Evolutionary conservation across 1,139 yeast species (phyloP), one percentile per base, ranked within the genome.

Genomic region (Yamadazyma diddensiae): DNA sequence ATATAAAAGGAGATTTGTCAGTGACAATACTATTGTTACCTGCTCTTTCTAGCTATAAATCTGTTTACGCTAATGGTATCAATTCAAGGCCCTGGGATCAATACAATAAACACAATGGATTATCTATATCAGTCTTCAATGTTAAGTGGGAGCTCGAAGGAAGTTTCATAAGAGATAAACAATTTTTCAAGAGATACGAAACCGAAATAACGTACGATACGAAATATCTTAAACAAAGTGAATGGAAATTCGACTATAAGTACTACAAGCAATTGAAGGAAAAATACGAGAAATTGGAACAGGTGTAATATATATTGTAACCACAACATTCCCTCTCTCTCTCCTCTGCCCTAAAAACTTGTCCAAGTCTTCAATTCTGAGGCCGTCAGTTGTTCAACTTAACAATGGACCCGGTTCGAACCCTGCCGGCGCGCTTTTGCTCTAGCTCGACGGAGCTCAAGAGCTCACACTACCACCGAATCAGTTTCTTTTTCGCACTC

Each of bases 21-120:
- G 92, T 82, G 6, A 82, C 86, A 7, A 39, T 92, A 6, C 53
- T 85, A 13, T 53, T 90, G 15, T 62, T 90, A 31, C 97, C 97
- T 0, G 63, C 77, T 3, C 62, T 90, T 34, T 67, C 68, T 9
- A 46, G 52, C 28, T 90, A 90, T 50, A 56, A 59, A 15, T 92
- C 95, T 1, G 64, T 70, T 25, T 80, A 58, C 50, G 70, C 83
- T 24, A 68, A 83, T 53, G 90, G 85, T 2, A 59, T 88, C 39
- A 76, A 79, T 47, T 79, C 95, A 1, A 68, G 97, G 34, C 59
- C 76, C 2, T 90, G 97, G 97, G 52, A 53, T 3, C 52, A 53
- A 7, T 52, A 65, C 14, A 43, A 51, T 26, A 59, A 57, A 10
- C 95, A 86, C 52, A 82, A 78, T 44, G 95, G 95, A 4, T 70